Evolutionary conservation across 2,329 filamentous ascomycete species (phyloP), one percentile per base, ranked within the genome.

Genomic region (Trichoderma sp.): DNA sequence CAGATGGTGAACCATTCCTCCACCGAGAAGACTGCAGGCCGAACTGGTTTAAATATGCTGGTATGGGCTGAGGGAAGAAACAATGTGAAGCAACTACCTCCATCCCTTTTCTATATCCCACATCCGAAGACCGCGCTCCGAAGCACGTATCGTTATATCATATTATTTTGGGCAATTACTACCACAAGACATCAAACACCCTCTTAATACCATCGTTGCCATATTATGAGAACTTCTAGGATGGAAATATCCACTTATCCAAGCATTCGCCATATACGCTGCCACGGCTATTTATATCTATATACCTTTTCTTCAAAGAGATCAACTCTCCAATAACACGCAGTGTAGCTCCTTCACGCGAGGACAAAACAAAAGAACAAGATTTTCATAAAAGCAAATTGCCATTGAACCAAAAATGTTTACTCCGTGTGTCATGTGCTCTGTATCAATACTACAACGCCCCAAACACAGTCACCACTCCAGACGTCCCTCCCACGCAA

Each of bases 31-130:
- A 99, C 80, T 99, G 96, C 81, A 87, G 96, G 71, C 92, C 95
- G 21, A 94, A 94, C 78, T 99, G 96, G 92, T 98, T 99, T 86
- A 97, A 97, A 82, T 96, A 92, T 77, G 93, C 91, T 24, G 93
- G 94, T 65, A 93, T 92, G 85, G 89, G 89, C 76, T 96, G 81
- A 52, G 6, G 24, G 35, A 13, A 55, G 35, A 21, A 24, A 19
- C n/a, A 24, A 19, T n/a, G 29, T n/a, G 27, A 35, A 55, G 24
- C 31, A 16, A 19, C 55, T 2, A 37, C 19, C n/a, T 57, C 24
- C 19, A 47, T 16, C 35, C 5, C 52, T 27, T n/a, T 19, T 7
- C 31, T 24, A 1, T 31, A 56, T 43, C 56, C 24, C 61, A n/a
- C 29, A n/a, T 37, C 21, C 27, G 13, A 31, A 16, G 24, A 16